Percentiles rank a stretch among this genome's conserved stretches.
Evolutionary conservation across 495 filamentous ascomycete species (phyloP).

Genomic region (Penicillium simplicissimum): DNA sequence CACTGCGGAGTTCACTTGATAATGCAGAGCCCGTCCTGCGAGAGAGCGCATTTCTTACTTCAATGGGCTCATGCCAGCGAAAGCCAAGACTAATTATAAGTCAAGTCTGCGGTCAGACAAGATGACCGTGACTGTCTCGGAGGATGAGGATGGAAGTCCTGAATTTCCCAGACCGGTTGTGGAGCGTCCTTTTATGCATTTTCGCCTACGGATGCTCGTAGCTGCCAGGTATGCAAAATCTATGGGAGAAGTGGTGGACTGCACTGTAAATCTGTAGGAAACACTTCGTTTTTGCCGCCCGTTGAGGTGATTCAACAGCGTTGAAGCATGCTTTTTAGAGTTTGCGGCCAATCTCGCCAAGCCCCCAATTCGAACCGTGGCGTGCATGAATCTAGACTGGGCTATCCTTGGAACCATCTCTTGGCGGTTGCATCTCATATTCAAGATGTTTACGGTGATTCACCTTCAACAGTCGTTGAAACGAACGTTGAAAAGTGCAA

Average conservation of each 20-base stretch:
- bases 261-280: background rate
- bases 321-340: background rate
- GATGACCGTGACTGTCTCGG: background rate
- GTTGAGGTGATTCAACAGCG: background rate
- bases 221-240: background rate
- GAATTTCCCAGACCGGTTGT: background rate
- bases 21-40: background rate
- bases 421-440: background rate
- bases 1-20: background rate
- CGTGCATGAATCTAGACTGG: background rate
- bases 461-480: background rate
- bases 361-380: background rate
- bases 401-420: background rate
- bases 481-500: background rate
- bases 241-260: background rate
- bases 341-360: background rate
- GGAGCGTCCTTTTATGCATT: background rate
- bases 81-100: background rate
- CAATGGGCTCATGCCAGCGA: too few species aligned
- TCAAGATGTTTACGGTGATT: background rate
- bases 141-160: background rate
- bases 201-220: background rate
- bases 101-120: background rate
- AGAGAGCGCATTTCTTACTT: background rate
- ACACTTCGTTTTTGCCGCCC: background rate